phyloP scores from a whole-genome alignment of 2,329 filamentous ascomycete species.

The Venturia pyrina region DNA sequence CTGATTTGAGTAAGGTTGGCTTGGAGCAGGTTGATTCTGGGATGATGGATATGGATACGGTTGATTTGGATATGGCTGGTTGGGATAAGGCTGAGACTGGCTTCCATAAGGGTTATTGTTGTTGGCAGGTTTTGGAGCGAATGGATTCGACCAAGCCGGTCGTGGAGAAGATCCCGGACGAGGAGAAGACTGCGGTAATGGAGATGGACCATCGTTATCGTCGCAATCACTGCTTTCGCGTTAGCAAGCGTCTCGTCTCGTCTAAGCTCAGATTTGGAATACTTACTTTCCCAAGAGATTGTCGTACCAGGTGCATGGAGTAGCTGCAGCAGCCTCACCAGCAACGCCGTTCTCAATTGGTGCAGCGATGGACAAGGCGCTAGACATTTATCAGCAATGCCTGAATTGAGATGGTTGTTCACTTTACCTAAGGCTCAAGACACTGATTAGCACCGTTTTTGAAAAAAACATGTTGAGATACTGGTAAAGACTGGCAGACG shows the following conservation, averaged over 20 bases:
- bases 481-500: background rate
- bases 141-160: background rate
- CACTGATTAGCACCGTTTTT: background rate
- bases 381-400: background rate
- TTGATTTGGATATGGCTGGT: background rate
- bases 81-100: background rate
- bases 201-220: background rate
- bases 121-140: background rate
- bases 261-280: background rate
- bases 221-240: background rate
- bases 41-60: background rate
- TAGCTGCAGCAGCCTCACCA: background rate
- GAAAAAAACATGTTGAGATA: background rate
- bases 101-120: background rate
- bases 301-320: background rate
- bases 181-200: background rate
- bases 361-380: background rate
- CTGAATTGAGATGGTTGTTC: background rate
- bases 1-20: background rate
- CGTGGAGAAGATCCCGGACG: background rate
- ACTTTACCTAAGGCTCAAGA: slow-evolving; percentile 4
- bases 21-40: background rate
- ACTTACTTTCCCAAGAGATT: background rate
- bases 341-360: slow-evolving; percentile 7
- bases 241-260: background rate